Evolutionary conservation across 805 yeast genomes (phyloP), one percentile per base, ranked within the genome.

Genomic region (Ogataea parapolymorpha): DNA sequence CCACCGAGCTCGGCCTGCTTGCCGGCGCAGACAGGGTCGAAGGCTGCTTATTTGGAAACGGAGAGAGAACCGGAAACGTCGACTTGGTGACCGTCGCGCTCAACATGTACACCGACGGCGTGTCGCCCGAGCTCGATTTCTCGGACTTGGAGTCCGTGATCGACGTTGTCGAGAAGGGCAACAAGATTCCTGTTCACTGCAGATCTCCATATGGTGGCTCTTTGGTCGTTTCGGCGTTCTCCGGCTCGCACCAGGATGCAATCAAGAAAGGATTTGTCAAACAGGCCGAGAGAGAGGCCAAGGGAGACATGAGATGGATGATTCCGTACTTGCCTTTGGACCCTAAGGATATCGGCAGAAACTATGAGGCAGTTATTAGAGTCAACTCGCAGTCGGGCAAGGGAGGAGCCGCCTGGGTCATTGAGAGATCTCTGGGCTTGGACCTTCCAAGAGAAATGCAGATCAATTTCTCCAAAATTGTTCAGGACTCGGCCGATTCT

Each of bases 21-120:
- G 91, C 89, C n/a, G 91, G 91, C 57, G 91, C 85, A 45, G 90
- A 83, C 65, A 75, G 91, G 69, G 85, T 83, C 37, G 91, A 83
- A 65, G 91, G 91, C 42, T 83, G 90, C 70, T 69, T 83, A 30
- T 83, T 83, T 49, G 90, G 90, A 56, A 83, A 82, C 62, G 91
- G 91, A 66, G 91, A 83, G 71, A 73, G 91, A 68, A 83, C 91
- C 22, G 91, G 91, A 68, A 83, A 83, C 61, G 90, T 83, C 52
- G 91, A 83, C 62, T 68, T 83, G 49, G 79, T 80, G 38, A 83
- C 89, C 17, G 77, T 83, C 46, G 91, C 87, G 3, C 67, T 83
- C 54, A 83, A 83, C 70, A 64, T 83, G 79, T 83, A 83, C 69
- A 83, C 89, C 22, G 83, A 82, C 53, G 91, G 91, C 53, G 77